Conservation (phyloP, 2,329 filamentous ascomycete genomes). For the Cadophora sp. region DNA sequence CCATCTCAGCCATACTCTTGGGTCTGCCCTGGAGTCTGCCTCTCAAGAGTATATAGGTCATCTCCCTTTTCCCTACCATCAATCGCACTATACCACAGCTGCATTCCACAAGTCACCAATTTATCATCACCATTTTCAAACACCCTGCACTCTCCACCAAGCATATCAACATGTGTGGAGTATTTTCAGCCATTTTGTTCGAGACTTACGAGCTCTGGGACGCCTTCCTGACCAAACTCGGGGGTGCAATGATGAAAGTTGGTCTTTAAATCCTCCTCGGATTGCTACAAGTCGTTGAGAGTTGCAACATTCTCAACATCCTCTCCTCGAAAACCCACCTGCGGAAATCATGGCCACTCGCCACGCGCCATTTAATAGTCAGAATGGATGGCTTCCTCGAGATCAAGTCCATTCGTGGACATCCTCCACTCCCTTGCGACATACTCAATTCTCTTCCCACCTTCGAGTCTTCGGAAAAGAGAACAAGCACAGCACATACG, state of each 20-base stretch:
- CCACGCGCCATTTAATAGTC: neutral
- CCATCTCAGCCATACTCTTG: constrained; percentile 16
- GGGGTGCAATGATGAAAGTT: constrained; percentile 27
- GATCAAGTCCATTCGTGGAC: neutral
- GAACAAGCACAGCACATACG: neutral
- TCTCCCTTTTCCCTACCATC: neutral
- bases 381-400: neutral
- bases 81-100: neutral
- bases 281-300: constrained; percentile 8
- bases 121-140: neutral
- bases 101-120: neutral
- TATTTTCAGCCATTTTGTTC: constrained; percentile 35
- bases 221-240: constrained; percentile 31
- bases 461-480: neutral
- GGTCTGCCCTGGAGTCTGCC: constrained; percentile 8
- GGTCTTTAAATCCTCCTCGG: constrained; percentile 18
- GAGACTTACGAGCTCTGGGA: constrained; percentile 41
- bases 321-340: neutral
- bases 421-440: neutral
- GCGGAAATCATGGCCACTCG: neutral
- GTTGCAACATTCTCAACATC: neutral
- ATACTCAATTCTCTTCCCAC: neutral
- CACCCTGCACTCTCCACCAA: neutral
- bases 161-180: constrained; percentile 32
- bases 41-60: constrained; percentile 13